These are phyloP conservation scores for Plasmodium vinckei DNA, from an alignment of 169 alveolate genomes.

Conservation along the genomic window DNA sequence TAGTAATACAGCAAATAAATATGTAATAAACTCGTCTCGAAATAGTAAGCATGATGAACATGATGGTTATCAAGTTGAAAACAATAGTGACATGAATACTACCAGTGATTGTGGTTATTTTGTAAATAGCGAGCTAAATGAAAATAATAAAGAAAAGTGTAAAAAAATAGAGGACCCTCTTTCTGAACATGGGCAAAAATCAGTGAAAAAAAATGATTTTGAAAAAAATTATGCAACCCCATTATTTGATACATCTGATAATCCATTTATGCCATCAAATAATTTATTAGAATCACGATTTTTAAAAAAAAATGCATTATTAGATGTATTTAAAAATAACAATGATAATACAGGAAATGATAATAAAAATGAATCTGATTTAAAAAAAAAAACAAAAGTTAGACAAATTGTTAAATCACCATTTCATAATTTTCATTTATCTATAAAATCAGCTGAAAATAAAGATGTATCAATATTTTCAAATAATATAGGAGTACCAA, in stretches of 20 bases:
- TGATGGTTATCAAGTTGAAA: too few species aligned
- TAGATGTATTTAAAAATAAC: constrained; percentile 26
- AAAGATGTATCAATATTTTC: constrained; percentile 52
- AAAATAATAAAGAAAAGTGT: not conserved
- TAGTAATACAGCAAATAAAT: too few species aligned
- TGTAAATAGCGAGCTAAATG: not conserved
- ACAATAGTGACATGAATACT: too few species aligned
- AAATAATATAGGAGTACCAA: constrained; percentile 63
- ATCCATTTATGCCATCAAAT: constrained; percentile 17
- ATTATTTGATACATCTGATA: constrained; percentile 12
- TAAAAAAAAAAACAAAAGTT: constrained; percentile 25
- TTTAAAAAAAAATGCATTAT: constrained; percentile 3
- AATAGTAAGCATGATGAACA: too few species aligned
- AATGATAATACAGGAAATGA: constrained; percentile 6
- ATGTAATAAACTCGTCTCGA: too few species aligned
- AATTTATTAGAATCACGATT: constrained; percentile 16
- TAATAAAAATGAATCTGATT: constrained; percentile 8
- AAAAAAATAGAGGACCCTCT: not conserved
- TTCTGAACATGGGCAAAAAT: not conserved
- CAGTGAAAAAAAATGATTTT: not conserved
- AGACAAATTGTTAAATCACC: constrained; percentile 67
- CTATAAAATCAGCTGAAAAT: constrained; percentile 22
- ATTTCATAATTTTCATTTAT: constrained; percentile 69
- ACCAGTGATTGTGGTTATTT: too few species aligned
- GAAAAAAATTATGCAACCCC: not conserved